phyloP scores from a whole-genome alignment of 169 alveolate genomes.

The Miamiensis avidus region DNA sequence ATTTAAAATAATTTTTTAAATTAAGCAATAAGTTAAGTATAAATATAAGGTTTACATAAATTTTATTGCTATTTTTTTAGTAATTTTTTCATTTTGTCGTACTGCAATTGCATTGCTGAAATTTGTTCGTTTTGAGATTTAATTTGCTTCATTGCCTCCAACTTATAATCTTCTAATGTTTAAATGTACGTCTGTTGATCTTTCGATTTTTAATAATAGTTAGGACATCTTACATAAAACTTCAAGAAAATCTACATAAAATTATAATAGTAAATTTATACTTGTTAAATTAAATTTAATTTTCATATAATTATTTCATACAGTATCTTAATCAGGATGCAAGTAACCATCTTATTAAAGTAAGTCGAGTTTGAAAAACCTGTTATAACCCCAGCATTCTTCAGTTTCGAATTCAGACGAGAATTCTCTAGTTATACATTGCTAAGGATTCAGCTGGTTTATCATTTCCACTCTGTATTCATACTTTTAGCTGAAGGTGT shows the following conservation, averaged over 20 bases:
- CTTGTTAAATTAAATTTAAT: too few relatives aligned
- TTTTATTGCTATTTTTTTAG: too few relatives aligned
- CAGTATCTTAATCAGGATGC: constrained; percentile 34
- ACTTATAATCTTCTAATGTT: not conserved
- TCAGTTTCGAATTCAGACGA: constrained; percentile 84
- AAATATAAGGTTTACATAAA: too few relatives aligned
- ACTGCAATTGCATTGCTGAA: not conserved
- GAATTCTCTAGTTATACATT: constrained; percentile 63
- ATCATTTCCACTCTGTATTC: constrained; percentile 86
- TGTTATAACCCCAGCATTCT: constrained; percentile 90
- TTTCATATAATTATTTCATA: too few relatives aligned
- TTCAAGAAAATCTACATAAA: not conserved
- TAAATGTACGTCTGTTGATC: not conserved
- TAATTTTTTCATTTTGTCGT: not conserved
- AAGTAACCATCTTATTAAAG: constrained; percentile 77
- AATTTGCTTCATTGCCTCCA: not conserved
- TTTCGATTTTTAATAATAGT: not conserved
- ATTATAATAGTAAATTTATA: too few relatives aligned
- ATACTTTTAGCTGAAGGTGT: constrained; percentile 66
- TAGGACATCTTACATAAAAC: not conserved
- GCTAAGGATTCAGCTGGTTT: constrained; percentile 56
- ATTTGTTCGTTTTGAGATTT: not conserved
- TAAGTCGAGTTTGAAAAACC: constrained; percentile 77
- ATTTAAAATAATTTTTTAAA: too few relatives aligned
- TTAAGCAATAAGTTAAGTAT: too few relatives aligned